These are phyloP conservation scores for Diaporthe aspalathi DNA, from an alignment of 2,329 filamentous ascomycete genomes.

Conservation along the genomic window DNA sequence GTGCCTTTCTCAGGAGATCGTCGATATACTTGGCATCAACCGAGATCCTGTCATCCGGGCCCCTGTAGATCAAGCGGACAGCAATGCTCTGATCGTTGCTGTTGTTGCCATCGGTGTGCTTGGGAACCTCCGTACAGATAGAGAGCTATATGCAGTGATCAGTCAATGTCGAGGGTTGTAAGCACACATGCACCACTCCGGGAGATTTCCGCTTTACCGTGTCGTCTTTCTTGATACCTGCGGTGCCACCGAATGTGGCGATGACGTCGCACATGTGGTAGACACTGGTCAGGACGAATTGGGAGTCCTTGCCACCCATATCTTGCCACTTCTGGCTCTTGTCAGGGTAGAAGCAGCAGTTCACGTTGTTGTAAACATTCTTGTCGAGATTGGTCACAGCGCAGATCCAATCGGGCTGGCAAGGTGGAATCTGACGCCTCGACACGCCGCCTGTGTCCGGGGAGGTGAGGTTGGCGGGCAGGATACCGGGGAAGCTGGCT, in stretches of 20 bases:
- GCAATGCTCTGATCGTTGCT: constrained; percentile 6
- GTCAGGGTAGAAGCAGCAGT: background rate
- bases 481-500: background rate
- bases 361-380: background rate
- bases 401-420: background rate
- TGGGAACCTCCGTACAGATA: background rate
- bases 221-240: background rate
- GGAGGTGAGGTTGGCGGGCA: background rate
- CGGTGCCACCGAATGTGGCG: background rate
- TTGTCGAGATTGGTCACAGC: background rate
- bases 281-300: background rate
- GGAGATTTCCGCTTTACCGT: background rate
- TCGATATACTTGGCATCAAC: background rate
- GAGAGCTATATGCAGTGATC: background rate
- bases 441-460: background rate
- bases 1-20: background rate
- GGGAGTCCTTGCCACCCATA: background rate
- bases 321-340: background rate
- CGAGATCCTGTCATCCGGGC: background rate
- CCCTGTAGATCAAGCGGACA: background rate
- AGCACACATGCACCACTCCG: background rate
- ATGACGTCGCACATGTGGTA: background rate
- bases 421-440: background rate
- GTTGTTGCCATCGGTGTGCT: background rate
- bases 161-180: background rate